Evolutionary conservation across 1,139 yeast genomes (phyloP).

Genomic region (Meyerozyma athensensis): DNA sequence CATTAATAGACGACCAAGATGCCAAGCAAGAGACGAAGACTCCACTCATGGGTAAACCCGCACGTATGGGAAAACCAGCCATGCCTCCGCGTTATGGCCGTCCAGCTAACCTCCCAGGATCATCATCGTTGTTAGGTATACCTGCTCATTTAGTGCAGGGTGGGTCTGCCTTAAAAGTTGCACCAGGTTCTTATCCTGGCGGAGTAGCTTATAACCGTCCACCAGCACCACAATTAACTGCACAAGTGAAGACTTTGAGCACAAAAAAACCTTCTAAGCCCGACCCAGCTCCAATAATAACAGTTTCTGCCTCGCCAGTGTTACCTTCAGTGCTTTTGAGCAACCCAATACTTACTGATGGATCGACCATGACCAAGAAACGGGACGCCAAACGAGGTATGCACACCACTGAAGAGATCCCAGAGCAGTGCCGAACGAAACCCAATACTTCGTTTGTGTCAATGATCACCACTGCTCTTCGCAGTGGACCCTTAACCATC

Average conservation of each 20-base stretch:
- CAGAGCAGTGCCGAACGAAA: conserved; percentile 76
- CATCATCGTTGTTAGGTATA: conserved; percentile 10
- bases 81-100: conserved; percentile 35
- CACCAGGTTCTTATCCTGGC: conserved; percentile 1
- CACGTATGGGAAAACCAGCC: conserved; percentile 41
- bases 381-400: conserved; percentile 47
- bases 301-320: not conserved
- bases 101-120: conserved; percentile 23
- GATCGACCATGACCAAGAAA: conserved; percentile 18
- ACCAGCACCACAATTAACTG: not conserved
- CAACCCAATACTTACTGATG: not conserved
- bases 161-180: conserved; percentile 1
- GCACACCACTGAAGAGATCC: conserved; percentile 72
- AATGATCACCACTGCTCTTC: conserved; percentile 72
- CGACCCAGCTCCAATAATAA: not conserved
- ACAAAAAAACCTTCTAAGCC: not conserved
- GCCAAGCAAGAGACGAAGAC: conserved; percentile 34
- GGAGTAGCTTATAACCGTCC: not conserved
- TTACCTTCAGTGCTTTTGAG: not conserved
- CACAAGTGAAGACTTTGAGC: not conserved
- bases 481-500: conserved; percentile 66
- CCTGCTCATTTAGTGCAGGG: conserved; percentile 2
- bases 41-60: conserved; percentile 41
- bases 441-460: conserved; percentile 79
- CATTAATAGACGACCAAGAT: conserved; percentile 11